phyloP scores from a whole-genome alignment of 257 asterid species.

The Verbascum thapsus region DNA sequence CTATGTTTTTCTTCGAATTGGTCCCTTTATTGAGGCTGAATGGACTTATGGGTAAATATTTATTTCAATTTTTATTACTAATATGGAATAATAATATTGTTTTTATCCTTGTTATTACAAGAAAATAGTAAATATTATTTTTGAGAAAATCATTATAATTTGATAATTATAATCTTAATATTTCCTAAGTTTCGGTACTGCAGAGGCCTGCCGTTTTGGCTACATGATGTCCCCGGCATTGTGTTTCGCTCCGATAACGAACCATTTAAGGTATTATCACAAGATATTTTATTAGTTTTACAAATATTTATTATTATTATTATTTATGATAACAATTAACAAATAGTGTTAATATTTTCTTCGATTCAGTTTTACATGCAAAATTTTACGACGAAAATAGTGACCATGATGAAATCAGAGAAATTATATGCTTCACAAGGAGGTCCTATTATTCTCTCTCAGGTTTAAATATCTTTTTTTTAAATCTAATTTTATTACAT shows the following conservation, averaged over 20 bases:
- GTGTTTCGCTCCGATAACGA: conserved; percentile 74
- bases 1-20: conserved; percentile 77
- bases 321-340: neutral
- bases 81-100: too few species aligned
- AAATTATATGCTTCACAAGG: conserved; percentile 83
- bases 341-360: neutral
- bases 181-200: neutral
- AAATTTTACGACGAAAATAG: conserved; percentile 70
- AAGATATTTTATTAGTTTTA: too few species aligned
- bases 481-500: neutral
- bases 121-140: too few species aligned
- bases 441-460: conserved; percentile 86
- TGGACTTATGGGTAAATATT: conserved; percentile 92
- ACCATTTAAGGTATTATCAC: conserved; percentile 67
- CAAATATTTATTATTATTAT: neutral
- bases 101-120: neutral
- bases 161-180: neutral
- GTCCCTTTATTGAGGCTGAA: conserved; percentile 84
- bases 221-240: conserved; percentile 71
- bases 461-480: conserved; percentile 39
- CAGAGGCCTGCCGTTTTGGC: conserved; percentile 94
- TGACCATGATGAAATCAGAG: conserved; percentile 73
- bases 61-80: too few species aligned
- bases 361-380: conserved; percentile 59
- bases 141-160: too few species aligned